phyloP scores from a whole-genome alignment of 192 early-diverging fungal genomes.

The Gaertneriomyces sp. region DNA sequence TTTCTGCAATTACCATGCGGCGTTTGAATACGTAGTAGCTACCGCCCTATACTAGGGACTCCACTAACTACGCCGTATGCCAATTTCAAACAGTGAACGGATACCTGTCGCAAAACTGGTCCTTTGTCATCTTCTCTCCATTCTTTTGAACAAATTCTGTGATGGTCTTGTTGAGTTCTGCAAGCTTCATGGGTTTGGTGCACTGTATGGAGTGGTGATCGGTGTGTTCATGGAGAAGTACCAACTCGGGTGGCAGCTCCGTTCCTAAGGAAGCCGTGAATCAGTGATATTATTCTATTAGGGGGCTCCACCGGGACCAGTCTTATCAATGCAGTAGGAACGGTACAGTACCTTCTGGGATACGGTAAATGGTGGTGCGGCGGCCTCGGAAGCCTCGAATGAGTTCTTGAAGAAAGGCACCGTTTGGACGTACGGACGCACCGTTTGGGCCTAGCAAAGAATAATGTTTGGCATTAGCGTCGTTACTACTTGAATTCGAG shows the following conservation, averaged over 20 bases:
- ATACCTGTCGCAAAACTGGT: conserved; percentile 8
- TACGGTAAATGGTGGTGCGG: conserved; percentile 1
- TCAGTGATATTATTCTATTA: neutral
- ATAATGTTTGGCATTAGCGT: neutral
- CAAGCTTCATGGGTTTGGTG: conserved; percentile 5
- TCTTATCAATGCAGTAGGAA: no score
- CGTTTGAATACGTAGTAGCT: no score
- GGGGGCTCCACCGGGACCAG: no score
- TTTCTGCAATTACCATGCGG: no score
- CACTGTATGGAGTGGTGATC: conserved; percentile 13
- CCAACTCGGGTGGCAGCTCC: neutral
- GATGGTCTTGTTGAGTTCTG: conserved; percentile 4
- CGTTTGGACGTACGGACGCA: conserved; percentile 11
- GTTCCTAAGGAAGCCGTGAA: conserved; percentile 1
- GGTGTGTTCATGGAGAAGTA: conserved; percentile 7
- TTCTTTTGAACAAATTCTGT: conserved; percentile 8
- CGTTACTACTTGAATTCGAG: neutral
- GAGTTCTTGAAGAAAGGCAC: conserved; percentile 7
- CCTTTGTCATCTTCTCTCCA: conserved; percentile 18
- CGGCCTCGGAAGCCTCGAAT: conserved; percentile 1
- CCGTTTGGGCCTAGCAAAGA: neutral
- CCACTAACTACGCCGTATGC: no score
- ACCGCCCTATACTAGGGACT: no score
- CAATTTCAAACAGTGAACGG: neutral
- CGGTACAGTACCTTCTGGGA: neutral